Conservation (phyloP, 441 rosid species). For the Hura crepitans region DNA sequence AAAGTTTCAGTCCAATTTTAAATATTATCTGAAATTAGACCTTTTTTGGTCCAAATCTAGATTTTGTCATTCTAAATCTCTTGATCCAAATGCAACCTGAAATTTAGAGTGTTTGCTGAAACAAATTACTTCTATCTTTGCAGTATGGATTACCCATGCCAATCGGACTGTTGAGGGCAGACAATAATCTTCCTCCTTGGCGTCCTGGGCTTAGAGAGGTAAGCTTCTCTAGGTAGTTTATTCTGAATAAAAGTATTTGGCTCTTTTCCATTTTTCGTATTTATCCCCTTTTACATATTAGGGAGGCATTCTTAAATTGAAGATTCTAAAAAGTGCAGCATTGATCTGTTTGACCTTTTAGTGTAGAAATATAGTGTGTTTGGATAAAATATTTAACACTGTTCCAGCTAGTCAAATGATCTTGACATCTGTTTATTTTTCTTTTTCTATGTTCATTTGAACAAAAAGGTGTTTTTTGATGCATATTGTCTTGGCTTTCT, state of each 20-base stretch:
- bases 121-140: constrained; percentile 27
- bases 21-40: not conserved
- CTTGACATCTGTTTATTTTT: not conserved
- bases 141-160: constrained; percentile 89
- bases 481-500: not conserved
- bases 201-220: constrained; percentile 88
- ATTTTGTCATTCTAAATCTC: not conserved
- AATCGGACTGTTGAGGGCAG: constrained; percentile 77
- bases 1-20: not conserved
- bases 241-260: not conserved
- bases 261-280: not conserved
- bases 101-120: not conserved
- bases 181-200: constrained; percentile 98
- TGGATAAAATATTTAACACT: not conserved
- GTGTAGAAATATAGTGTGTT: not conserved
- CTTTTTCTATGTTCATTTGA: not conserved
- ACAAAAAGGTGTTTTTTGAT: not conserved
- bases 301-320: not conserved
- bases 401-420: not conserved
- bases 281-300: not conserved
- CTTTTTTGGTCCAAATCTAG: not conserved
- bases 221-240: constrained; percentile 18
- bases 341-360: not conserved
- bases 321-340: not conserved
- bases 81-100: not conserved